Base-by-base conservation (phyloP, 208 protist species). In the Naegleria fowleri region DNA sequence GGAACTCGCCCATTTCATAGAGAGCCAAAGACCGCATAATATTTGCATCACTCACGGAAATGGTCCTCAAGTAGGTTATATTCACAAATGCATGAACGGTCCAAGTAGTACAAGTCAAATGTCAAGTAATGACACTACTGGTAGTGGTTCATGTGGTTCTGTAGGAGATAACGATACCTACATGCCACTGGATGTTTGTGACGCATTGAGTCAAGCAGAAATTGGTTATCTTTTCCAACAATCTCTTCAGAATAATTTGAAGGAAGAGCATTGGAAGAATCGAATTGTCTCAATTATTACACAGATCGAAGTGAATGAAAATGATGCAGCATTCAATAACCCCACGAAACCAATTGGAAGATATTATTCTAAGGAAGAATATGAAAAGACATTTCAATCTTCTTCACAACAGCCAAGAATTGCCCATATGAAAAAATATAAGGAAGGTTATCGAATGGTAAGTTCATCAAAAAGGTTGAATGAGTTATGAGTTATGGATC, bases 211-310 rank as follows among this genome's bases (percentile, higher is more conserved):
- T 38, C 41, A 55, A 15, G 39, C 36, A 15, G 15, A 55, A n/a
- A 87, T 87, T 87, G 84, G 84, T 38, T 48, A 55, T 48, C 16
- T 55, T 6, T 48, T 87, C 6, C 41, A 87, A 87, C 84, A 87
- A 87, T 22, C 38, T 15, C 29, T 87, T 3, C 22, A 6, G 29
- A 87, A 87, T 87, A 51, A 55, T 0, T 1, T 87, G 0, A 22
- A 11, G 22, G 22, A 39, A 39, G 9, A 83, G 33, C 25, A 83
- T 13, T 55, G 5, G 15, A 39, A 85, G 15, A 25, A 36, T 40
- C 22, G 33, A 15, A 43, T 15, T 43, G 36, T 55, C 5, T 22
- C 41, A 19, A 19, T 87, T 0, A 52, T 52, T 13, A 87, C 84
- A 7, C 84, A 87, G 36, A 22, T 33, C 3, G 40, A 55, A 55